Percentiles rank a stretch among this genome's conserved stretches.
These are phyloP conservation scores for Stagonosporopsis vannaccii DNA, from an alignment of 2,329 filamentous ascomycete genomes.

Conservation along the genomic window DNA sequence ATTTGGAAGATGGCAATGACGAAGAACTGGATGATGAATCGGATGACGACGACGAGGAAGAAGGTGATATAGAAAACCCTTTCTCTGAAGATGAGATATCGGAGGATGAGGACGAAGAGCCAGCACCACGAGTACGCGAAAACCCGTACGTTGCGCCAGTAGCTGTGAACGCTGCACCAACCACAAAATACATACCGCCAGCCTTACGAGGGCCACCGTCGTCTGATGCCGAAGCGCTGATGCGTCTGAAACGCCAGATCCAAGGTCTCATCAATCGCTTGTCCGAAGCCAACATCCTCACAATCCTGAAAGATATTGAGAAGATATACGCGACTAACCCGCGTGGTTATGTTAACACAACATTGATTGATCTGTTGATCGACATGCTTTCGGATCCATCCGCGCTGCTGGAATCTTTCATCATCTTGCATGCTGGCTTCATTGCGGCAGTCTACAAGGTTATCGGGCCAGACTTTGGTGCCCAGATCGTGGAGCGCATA, in stretches of 20 bases:
- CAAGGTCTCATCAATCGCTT: conserved; percentile 92
- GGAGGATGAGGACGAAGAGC: conserved; percentile 18
- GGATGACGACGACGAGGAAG: conserved; percentile 45
- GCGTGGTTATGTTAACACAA: conserved; percentile 86
- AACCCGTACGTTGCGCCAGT: conserved; percentile 88
- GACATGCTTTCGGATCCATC: conserved; percentile 81
- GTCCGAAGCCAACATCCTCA: conserved; percentile 87
- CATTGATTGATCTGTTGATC: conserved; percentile 78
- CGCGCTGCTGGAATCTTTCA: conserved; percentile 82
- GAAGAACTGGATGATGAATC: conserved; percentile 29
- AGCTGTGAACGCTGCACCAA: conserved; percentile 50
- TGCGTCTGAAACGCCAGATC: conserved; percentile 76
- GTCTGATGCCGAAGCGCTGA: conserved; percentile 71
- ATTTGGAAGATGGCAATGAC: conserved; percentile 29
- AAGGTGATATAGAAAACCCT: conserved; percentile 30
- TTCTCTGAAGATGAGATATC: conserved; percentile 44
- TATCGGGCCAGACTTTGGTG: conserved; percentile 87
- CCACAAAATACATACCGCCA: conserved; percentile 84
- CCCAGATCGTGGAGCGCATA: conserved; percentile 80
- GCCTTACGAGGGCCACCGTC: conserved; percentile 73
- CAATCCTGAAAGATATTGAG: conserved; percentile 83
- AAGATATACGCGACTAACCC: conserved; percentile 83
- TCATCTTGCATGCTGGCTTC: conserved; percentile 90
- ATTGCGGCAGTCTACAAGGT: conserved; percentile 86
- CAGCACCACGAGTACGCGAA: conserved; percentile 64